Evolutionary conservation across 2,329 filamentous ascomycete genomes (phyloP).

Genomic region (Aspergillus vadensis): DNA sequence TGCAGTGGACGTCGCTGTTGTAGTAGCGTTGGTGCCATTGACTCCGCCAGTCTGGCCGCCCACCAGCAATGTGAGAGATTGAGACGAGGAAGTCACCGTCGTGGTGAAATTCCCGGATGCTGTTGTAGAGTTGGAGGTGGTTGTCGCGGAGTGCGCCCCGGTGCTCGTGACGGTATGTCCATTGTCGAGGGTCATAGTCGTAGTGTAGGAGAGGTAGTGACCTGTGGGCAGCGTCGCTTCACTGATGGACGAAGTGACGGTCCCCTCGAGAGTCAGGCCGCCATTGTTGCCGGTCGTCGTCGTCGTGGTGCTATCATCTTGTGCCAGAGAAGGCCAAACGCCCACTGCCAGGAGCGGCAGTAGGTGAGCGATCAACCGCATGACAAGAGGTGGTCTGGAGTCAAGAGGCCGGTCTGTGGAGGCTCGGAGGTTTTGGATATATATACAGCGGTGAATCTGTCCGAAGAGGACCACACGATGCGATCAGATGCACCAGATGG

Average conservation of each 20-base stretch:
- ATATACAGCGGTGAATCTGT: background rate
- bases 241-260: conserved; percentile 24
- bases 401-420: background rate
- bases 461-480: background rate
- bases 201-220: conserved; percentile 39
- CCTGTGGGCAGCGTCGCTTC: conserved; percentile 41
- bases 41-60: conserved; percentile 50
- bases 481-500: background rate
- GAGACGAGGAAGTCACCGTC: conserved; percentile 38
- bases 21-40: conserved; percentile 52
- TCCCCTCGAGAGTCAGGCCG: conserved; percentile 26
- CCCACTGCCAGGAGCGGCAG: conserved; percentile 18
- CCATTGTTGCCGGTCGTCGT: conserved; percentile 2
- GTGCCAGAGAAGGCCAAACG: conserved; percentile 11
- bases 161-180: conserved; percentile 25
- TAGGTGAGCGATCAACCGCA: conserved; percentile 18
- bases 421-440: background rate
- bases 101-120: conserved; percentile 30
- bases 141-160: conserved; percentile 29
- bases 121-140: conserved; percentile 21
- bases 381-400: conserved; percentile 5
- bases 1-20: conserved; percentile 48
- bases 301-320: conserved; percentile 15
- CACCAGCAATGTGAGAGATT: conserved; percentile 38
- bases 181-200: conserved; percentile 34